Evolutionary conservation across 1,284 basidiomycete genomes (phyloP).

Genomic region (Sporisorium exsertum): DNA sequence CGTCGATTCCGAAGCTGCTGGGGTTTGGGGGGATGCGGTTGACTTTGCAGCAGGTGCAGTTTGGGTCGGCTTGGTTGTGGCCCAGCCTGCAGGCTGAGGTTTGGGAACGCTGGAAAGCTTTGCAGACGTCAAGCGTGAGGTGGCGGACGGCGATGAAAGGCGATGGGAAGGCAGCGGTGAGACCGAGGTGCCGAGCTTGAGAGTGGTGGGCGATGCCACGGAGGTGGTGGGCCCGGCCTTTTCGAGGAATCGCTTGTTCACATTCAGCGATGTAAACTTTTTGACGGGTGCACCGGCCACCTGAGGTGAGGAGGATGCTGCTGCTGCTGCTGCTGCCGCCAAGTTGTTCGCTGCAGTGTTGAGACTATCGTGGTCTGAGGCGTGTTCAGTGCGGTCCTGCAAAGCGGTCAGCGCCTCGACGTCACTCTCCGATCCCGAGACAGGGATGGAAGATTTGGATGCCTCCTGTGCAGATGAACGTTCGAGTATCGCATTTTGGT

Average conservation of each 20-base stretch:
- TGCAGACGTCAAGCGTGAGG: slow-evolving; percentile 44
- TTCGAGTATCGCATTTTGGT: neutral
- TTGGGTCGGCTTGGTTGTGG: slow-evolving; percentile 32
- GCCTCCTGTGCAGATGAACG: neutral
- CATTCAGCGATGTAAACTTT: slow-evolving; percentile 65
- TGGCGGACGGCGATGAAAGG: slow-evolving; percentile 39
- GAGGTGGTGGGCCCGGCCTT: slow-evolving; percentile 55
- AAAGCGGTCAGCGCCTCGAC: slow-evolving; percentile 41
- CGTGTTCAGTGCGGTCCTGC: slow-evolving; percentile 16
- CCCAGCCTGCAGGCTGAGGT: slow-evolving; percentile 51
- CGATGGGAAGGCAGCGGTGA: slow-evolving; percentile 39
- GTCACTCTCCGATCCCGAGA: slow-evolving; percentile 35
- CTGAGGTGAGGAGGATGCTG: slow-evolving; percentile 20
- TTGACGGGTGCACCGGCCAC: slow-evolving; percentile 34
- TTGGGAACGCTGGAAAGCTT: slow-evolving; percentile 55
- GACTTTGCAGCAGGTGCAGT: slow-evolving; percentile 23
- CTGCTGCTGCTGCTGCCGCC: slow-evolving; percentile 13
- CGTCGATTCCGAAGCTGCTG: slow-evolving; percentile 2
- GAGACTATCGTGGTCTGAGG: slow-evolving; percentile 1
- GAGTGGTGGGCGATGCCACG: slow-evolving; percentile 18
- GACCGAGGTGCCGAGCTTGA: slow-evolving; percentile 42
- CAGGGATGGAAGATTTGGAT: slow-evolving; percentile 9
- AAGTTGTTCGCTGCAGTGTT: slow-evolving; percentile 4
- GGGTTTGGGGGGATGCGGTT: slow-evolving; percentile 13
- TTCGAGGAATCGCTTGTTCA: slow-evolving; percentile 67